Conservation (phyloP, 2,329 filamentous ascomycete species). For the Colletotrichum lindemuthianum region DNA sequence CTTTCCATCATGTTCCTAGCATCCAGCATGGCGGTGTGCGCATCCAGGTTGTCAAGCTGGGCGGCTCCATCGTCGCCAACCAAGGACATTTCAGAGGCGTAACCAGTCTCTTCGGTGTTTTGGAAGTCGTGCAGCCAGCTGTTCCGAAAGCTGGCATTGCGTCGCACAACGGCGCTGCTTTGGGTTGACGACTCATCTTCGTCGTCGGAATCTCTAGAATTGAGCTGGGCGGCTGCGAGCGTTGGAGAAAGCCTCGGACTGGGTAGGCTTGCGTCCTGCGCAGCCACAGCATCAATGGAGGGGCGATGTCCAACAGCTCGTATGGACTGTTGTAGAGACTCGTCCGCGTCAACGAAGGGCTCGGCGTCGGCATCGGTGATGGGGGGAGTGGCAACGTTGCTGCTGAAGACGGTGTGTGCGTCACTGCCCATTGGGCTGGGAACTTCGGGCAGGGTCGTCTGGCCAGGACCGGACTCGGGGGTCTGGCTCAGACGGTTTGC, state of each 20-base stretch:
- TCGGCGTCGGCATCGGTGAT: conserved; percentile 78
- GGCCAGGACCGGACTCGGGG: conserved; percentile 54
- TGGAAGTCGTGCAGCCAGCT: conserved; percentile 55
- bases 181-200: conserved; percentile 48
- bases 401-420: conserved; percentile 68
- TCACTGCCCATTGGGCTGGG: conserved; percentile 65
- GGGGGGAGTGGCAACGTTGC: conserved; percentile 77
- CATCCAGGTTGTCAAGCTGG: conserved; percentile 41
- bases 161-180: conserved; percentile 23
- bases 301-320: conserved; percentile 60
- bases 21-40: conserved; percentile 70
- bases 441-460: conserved; percentile 39
- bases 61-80: conserved; percentile 38
- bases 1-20: conserved; percentile 87
- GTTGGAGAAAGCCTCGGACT: conserved; percentile 95
- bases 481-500: conserved; percentile 55
- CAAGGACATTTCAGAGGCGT: conserved; percentile 37
- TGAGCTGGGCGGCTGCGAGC: conserved; percentile 74
- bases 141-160: conserved; percentile 28
- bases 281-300: conserved; percentile 74
- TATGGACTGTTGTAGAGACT: conserved; percentile 58
- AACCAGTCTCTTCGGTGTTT: conserved; percentile 49
- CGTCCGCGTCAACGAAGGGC: conserved; percentile 63
- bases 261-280: conserved; percentile 90
- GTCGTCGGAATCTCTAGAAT: conserved; percentile 53